Percentiles rank a stretch among this genome's conserved stretches.
phyloP scores from a whole-genome alignment of 768 basidiomycete genomes.

The Mycena venus region DNA sequence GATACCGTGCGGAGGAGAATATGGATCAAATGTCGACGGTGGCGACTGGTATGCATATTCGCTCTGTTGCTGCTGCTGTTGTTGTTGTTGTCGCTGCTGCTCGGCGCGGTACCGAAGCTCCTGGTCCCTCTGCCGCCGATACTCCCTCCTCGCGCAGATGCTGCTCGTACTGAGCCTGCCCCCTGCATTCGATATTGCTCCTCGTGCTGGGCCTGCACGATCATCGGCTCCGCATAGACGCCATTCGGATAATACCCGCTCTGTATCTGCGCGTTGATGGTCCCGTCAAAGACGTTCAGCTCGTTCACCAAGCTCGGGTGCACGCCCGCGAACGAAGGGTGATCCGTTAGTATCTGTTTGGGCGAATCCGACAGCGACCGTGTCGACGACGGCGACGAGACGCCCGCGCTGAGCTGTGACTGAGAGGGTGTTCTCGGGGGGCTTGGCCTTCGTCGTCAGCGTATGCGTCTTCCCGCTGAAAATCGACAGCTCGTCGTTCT shows the following conservation, averaged over 20 bases:
- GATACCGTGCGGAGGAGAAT: slow-evolving; percentile 19
- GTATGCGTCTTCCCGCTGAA: slow-evolving; percentile 84
- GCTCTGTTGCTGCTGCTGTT: slow-evolving; percentile 37
- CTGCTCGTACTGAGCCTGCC: slow-evolving; percentile 42
- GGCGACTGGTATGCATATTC: slow-evolving; percentile 35
- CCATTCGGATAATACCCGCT: slow-evolving; percentile 57
- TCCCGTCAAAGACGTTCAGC: slow-evolving; percentile 67
- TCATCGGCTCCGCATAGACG: slow-evolving; percentile 48
- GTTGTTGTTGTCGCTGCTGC: slow-evolving; percentile 38
- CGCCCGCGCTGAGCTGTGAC: slow-evolving; percentile 5
- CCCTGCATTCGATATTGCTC: slow-evolving; percentile 38
- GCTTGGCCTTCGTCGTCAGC: slow-evolving; percentile 60
- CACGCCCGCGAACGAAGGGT: slow-evolving; percentile 59
- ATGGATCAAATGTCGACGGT: slow-evolving; percentile 22
- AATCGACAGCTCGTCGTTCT: slow-evolving; percentile 79
- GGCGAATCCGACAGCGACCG: slow-evolving; percentile 49
- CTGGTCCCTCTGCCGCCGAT: slow-evolving; percentile 39
- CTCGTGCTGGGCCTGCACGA: slow-evolving; percentile 35
- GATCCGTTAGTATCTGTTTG: slow-evolving; percentile 46
- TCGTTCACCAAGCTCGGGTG: slow-evolving; percentile 72
- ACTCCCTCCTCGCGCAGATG: slow-evolving; percentile 44
- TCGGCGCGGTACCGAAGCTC: slow-evolving; percentile 37
- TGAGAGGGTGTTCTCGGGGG: slow-evolving; percentile 24
- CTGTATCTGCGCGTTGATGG: slow-evolving; percentile 64
- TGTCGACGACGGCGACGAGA: slow-evolving; percentile 36